These are phyloP conservation scores for Penicillium griseofulvum DNA, from an alignment of 2,329 filamentous ascomycete species.

Conservation along the genomic window DNA sequence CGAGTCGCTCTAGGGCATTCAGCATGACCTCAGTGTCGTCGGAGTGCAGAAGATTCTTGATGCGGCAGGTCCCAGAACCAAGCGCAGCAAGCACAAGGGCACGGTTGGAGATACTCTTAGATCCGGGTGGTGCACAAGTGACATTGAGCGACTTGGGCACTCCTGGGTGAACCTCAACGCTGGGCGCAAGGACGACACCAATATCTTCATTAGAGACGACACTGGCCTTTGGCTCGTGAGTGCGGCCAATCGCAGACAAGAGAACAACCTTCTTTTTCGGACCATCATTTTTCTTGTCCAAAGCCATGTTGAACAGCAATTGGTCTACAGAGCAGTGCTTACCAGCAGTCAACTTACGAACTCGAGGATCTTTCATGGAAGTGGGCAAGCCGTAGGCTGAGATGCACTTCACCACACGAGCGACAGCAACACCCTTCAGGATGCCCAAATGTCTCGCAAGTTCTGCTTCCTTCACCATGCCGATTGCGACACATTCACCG, in stretches of 20 bases:
- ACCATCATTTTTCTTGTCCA: slow-evolving; percentile 98
- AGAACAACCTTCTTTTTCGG: slow-evolving; percentile 94
- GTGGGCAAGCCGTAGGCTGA: slow-evolving; percentile 89
- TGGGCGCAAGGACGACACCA: slow-evolving; percentile 75
- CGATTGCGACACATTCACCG: slow-evolving; percentile 92
- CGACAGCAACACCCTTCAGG: slow-evolving; percentile 80
- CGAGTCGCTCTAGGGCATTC: slow-evolving; percentile 78
- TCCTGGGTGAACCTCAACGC: slow-evolving; percentile 70
- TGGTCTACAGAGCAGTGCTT: slow-evolving; percentile 85
- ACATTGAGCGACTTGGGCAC: slow-evolving; percentile 65
- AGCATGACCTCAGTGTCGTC: slow-evolving; percentile 98
- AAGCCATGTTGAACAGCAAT: slow-evolving; percentile 86
- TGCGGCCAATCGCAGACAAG: slow-evolving; percentile 83
- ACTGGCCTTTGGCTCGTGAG: slow-evolving; percentile 81
- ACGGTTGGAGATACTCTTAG: slow-evolving; percentile 96
- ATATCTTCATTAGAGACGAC: slow-evolving; percentile 85
- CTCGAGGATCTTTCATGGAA: slow-evolving; percentile 76
- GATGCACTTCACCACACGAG: slow-evolving; percentile 87
- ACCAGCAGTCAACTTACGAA: slow-evolving; percentile 77
- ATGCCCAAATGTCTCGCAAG: slow-evolving; percentile 85
- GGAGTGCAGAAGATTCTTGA: slow-evolving; percentile 90
- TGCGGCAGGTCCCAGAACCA: slow-evolving; percentile 77
- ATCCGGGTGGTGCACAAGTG: slow-evolving; percentile 84
- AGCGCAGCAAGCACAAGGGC: slow-evolving; percentile 92
- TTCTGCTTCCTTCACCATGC: slow-evolving; percentile 98